Percentiles rank a stretch among this genome's conserved stretches.
These are phyloP conservation scores for Rosa hybrid DNA, from an alignment of 331 rosid species.

Conservation along the genomic window DNA sequence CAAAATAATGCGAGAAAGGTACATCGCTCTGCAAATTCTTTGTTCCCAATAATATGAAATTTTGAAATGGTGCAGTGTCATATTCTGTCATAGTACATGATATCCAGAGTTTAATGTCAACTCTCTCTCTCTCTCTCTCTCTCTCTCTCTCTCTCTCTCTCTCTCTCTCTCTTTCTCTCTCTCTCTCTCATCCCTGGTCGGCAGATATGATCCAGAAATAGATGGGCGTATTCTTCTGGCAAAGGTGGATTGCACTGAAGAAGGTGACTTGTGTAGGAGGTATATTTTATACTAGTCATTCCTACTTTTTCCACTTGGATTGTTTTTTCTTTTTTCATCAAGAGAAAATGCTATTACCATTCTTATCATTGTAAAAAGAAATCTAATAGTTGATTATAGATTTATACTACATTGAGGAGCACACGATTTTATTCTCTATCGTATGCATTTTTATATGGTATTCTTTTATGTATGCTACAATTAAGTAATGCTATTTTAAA, in stretches of 20 bases:
- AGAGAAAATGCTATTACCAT: background rate
- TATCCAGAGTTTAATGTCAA: background rate
- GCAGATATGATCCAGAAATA: constrained; percentile 76
- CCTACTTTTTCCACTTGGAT: constrained; percentile 9
- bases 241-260: constrained; percentile 78
- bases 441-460: background rate
- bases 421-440: background rate
- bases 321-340: background rate
- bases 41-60: background rate
- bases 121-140: constrained; percentile 24
- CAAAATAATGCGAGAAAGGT: constrained; percentile 77
- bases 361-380: background rate
- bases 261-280: constrained; percentile 73
- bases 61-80: background rate
- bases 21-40: constrained; percentile 15
- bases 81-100: background rate
- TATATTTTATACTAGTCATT: constrained; percentile 26
- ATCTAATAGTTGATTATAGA: background rate
- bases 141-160: constrained; percentile 25
- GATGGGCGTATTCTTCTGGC: constrained; percentile 89
- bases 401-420: background rate
- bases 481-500: background rate
- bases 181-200: constrained; percentile 9
- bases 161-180: constrained; percentile 17
- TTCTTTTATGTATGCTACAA: background rate